A percentile compares a stretch with the other conserved stretches of the same genome.
Conservation (phyloP, 2,329 filamentous ascomycete species). For the Fusarium poae region DNA sequence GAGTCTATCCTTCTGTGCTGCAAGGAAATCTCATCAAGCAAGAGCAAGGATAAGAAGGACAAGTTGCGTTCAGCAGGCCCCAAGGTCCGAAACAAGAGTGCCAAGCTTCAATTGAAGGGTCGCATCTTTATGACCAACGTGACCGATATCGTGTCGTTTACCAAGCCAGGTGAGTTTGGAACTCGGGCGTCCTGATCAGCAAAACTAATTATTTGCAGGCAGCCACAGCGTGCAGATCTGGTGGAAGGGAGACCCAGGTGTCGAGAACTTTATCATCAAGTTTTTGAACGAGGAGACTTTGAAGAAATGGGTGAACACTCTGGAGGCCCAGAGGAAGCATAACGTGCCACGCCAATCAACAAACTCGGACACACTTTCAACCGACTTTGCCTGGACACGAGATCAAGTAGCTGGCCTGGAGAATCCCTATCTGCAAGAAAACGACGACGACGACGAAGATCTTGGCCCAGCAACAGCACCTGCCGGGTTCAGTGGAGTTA, state of each 20-base stretch:
- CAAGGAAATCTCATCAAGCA: conserved; percentile 91
- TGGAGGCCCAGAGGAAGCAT: conserved; percentile 81
- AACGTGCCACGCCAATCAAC: conserved; percentile 63
- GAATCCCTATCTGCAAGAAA: conserved; percentile 82
- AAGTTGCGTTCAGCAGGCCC: conserved; percentile 68
- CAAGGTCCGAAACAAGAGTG: conserved; percentile 73
- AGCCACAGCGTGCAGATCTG: conserved; percentile 97
- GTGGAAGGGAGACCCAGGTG: conserved; percentile 96
- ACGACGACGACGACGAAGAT: conserved; percentile 71
- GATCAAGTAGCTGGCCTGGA: conserved; percentile 74
- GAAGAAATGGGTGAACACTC: conserved; percentile 88
- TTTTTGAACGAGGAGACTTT: conserved; percentile 92
- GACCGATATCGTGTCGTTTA: conserved; percentile 88
- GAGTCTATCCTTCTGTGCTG: conserved; percentile 95
- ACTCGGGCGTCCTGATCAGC: background rate
- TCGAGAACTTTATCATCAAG: conserved; percentile 96
- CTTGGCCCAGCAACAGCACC: conserved; percentile 55
- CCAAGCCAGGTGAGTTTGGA: conserved; percentile 80
- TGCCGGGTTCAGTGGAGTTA: conserved; percentile 53
- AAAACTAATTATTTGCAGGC: conserved; percentile 65
- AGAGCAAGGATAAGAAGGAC: conserved; percentile 82
- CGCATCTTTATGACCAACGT: conserved; percentile 99
- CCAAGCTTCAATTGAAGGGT: conserved; percentile 93
- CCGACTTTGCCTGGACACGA: conserved; percentile 85
- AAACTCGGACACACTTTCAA: conserved; percentile 66